phyloP scores from a whole-genome alignment of 805 yeast species.

The Ogataea salicorniae region DNA sequence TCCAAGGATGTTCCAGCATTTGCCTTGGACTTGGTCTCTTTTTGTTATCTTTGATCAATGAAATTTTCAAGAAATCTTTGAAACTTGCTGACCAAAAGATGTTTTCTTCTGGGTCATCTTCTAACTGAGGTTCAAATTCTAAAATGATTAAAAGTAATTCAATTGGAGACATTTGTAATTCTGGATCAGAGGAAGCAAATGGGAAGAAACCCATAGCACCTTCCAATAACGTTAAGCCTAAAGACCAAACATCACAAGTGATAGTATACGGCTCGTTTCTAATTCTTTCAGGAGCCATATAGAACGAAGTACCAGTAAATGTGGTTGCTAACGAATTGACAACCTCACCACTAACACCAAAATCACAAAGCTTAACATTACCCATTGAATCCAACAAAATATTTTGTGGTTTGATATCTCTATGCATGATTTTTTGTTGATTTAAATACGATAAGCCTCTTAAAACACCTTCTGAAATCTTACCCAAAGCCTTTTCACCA shows the following conservation, averaged over 20 bases:
- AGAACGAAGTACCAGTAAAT: conserved; percentile 94
- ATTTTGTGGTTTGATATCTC: conserved; percentile 97
- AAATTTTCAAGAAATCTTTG: conserved; percentile 73
- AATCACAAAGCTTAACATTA: conserved; percentile 88
- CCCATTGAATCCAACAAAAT: conserved; percentile 74
- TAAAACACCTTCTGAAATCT: conserved; percentile 81
- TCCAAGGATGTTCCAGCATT: conserved; percentile 93
- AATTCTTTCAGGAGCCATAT: conserved; percentile 98
- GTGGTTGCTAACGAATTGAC: conserved; percentile 94
- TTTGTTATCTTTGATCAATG: conserved; percentile 72
- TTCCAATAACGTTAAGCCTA: conserved; percentile 86
- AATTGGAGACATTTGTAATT: conserved; percentile 65
- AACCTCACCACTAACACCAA: conserved; percentile 96
- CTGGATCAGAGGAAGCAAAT: conserved; percentile 37
- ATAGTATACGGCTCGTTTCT: conserved; percentile 95
- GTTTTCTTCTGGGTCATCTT: conserved; percentile 70
- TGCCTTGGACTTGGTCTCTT: conserved; percentile 91
- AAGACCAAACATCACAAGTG: conserved; percentile 94
- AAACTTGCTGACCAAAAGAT: conserved; percentile 81
- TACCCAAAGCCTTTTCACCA: conserved; percentile 89
- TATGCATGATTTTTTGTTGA: conserved; percentile 80
- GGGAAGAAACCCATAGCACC: conserved; percentile 94
- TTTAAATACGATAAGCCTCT: conserved; percentile 84
- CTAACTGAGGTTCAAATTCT: conserved; percentile 73
- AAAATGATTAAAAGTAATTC: conserved; percentile 79